Evolutionary conservation across 192 early-diverging fungal genomes (phyloP).

Genomic region (Coemansia sp.): DNA sequence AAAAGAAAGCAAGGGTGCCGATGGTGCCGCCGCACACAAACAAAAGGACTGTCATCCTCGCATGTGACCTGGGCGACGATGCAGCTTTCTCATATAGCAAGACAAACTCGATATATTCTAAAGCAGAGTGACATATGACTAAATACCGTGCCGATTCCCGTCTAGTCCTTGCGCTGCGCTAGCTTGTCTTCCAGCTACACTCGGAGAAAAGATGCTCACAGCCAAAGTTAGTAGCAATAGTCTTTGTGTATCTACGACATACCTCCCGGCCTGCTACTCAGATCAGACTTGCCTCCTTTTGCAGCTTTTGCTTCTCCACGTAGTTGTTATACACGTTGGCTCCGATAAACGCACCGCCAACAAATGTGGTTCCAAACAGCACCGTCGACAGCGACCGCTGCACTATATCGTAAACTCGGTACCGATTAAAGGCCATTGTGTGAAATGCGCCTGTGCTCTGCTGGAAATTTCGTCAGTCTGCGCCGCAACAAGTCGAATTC

Average conservation of each 20-base stretch:
- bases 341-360: conserved; percentile 32
- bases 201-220: background rate
- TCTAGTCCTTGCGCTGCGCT: background rate
- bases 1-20: no score
- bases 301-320: conserved; percentile 44
- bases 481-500: background rate
- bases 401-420: conserved; percentile 46
- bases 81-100: background rate
- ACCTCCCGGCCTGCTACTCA: background rate
- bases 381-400: conserved; percentile 26
- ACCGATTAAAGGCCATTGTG: conserved; percentile 50
- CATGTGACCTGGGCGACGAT: background rate
- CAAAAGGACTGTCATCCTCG: background rate
- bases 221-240: background rate
- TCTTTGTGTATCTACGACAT: background rate
- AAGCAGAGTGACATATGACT: no score
- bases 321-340: conserved; percentile 51
- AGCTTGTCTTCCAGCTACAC: background rate
- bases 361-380: conserved; percentile 32
- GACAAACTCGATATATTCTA: no score
- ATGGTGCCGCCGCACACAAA: no score
- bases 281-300: conserved; percentile 24
- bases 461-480: background rate
- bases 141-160: no score
- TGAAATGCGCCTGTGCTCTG: background rate